Conservation (phyloP, 768 basidiomycete genomes). For the Leccinum fibrillosum region DNA sequence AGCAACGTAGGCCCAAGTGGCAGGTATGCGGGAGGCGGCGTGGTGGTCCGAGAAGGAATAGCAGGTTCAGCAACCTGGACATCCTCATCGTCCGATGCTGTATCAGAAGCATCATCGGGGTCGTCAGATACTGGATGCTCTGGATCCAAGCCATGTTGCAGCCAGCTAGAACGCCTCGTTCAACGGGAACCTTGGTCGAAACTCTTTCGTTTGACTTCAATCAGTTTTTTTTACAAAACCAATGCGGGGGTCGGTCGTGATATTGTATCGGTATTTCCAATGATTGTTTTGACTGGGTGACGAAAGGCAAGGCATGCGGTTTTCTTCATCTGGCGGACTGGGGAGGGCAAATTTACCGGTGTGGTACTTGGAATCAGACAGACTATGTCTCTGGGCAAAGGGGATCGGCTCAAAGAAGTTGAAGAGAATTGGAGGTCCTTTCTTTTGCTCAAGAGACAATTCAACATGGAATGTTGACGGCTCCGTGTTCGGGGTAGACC, state of each 20-base stretch:
- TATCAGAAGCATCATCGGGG: conserved; percentile 38
- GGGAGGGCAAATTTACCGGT: conserved; percentile 71
- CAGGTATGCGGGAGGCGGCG: conserved; percentile 68
- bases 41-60: conserved; percentile 51
- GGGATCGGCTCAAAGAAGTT: conserved; percentile 69
- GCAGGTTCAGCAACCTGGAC: conserved; percentile 27
- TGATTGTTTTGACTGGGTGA: conserved; percentile 23
- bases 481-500: conserved; percentile 45
- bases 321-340: conserved; percentile 56
- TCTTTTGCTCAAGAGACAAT: conserved; percentile 32
- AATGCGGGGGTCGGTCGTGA: conserved; percentile 68
- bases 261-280: conserved; percentile 56
- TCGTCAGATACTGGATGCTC: conserved; percentile 31
- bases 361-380: conserved; percentile 70
- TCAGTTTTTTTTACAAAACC: conserved; percentile 62
- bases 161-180: conserved; percentile 41
- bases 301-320: conserved; percentile 26
- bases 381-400: conserved; percentile 60
- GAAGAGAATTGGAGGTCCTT: conserved; percentile 18
- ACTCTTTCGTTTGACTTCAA: conserved; percentile 67
- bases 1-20: conserved; percentile 69
- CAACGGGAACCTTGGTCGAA: conserved; percentile 35
- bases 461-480: conserved; percentile 55
- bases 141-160: conserved; percentile 48
- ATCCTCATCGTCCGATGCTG: conserved; percentile 40